Evolutionary conservation across 129 eudicot genomes (phyloP).

Genomic region (Cynara cardunculus): DNA sequence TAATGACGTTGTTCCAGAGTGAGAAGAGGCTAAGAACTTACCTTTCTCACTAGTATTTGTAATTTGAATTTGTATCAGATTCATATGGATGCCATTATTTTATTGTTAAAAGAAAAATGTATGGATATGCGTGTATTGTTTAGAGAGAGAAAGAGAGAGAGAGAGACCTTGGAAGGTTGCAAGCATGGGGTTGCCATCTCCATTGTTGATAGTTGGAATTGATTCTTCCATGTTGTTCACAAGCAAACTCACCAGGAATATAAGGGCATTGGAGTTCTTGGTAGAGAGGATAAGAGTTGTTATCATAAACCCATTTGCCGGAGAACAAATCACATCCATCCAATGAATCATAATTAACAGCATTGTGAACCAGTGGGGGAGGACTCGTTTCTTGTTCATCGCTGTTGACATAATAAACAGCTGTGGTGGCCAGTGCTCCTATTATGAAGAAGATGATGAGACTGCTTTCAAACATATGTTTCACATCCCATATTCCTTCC

Average conservation of each 20-base stretch:
- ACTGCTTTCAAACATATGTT: conserved; percentile 2
- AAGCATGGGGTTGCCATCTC: conserved; percentile 70
- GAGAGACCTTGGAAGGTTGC: conserved; percentile 53
- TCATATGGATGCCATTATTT: background rate
- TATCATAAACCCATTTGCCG: conserved; percentile 61
- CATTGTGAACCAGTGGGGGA: background rate
- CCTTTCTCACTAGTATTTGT: background rate
- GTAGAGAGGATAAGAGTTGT: conserved; percentile 46
- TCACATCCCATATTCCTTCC: conserved; percentile 8
- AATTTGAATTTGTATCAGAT: background rate
- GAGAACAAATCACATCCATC: conserved; percentile 53
- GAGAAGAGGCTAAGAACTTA: too few species aligned
- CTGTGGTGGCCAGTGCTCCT: conserved; percentile 19
- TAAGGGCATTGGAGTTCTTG: conserved; percentile 46
- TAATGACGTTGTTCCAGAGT: background rate
- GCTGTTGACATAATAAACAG: conserved; percentile 4
- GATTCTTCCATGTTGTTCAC: conserved; percentile 46
- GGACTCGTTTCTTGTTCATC: background rate
- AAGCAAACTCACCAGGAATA: conserved; percentile 52
- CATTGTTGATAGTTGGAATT: conserved; percentile 48
- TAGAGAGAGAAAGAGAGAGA: conserved; percentile 16
- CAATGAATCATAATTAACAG: conserved; percentile 15
- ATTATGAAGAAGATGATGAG: conserved; percentile 3
- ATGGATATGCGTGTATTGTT: background rate
- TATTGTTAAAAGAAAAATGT: background rate